Evolutionary conservation across 2,329 filamentous ascomycete species (phyloP), one percentile per base, ranked within the genome.

Genomic region (Diatrype stigma): DNA sequence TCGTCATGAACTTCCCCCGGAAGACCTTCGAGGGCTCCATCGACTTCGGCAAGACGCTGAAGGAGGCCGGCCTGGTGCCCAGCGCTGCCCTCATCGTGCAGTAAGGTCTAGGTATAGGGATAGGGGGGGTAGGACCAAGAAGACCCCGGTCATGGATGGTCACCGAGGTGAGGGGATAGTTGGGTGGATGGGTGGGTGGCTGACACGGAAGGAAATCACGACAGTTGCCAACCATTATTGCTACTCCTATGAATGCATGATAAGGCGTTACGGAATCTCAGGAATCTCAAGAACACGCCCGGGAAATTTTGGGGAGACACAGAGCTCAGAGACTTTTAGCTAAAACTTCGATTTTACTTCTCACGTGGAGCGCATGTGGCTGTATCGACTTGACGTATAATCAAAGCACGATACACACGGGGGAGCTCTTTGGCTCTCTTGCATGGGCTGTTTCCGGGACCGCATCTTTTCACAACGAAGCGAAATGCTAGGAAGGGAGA

Each of bases 31-130:
- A 75, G 68, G 86, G 76, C 19, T 68, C 77, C 56, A 60, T 81
- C 7, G 94, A 96, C 67, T 91, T 96, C 63, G 89, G 89, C 34
- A 87, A 94, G 79, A 94, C 92, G 5, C 72, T 99, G 50, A 95
- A 95, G 73, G 94, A 99, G 71, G 88, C 93, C 16, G 93, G 92
- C 0, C 73, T 96, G 54, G 85, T 93, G 3, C 94, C 94, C 6
- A 96, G 90, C 55, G 91, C 92, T n/a, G 92, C 90, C 45, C 74
- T 99, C 60, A 85, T 96, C 62, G 84, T 95, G 28, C 80, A 81
- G 60, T 85, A 73, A 56, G 45, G 45, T 37, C 23, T n/a, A 45
- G n/a, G n/a, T n/a, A 8, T 19, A 23, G 44, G 14, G n/a, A 6
- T 37, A 21, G 6, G 14, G 26, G n/a, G n/a, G n/a, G n/a, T n/a